A percentile compares a stretch with the other conserved stretches of the same genome.
Conservation (phyloP, 2,329 filamentous ascomycete genomes). For the Colletotrichum tamarilloi region DNA sequence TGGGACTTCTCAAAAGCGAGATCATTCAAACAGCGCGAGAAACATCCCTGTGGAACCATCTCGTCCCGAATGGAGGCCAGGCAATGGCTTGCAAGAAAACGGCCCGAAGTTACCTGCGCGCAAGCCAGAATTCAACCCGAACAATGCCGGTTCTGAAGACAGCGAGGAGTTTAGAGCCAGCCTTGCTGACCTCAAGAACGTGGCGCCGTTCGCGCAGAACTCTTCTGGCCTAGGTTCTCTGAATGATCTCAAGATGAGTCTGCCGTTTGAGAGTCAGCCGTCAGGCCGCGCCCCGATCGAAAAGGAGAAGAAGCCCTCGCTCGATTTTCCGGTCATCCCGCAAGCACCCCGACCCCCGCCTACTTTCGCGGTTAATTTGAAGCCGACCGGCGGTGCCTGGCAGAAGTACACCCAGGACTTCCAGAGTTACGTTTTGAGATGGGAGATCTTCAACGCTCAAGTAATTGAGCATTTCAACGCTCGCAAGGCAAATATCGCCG, state of each 20-base stretch:
- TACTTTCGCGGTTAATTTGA: conserved; percentile 54
- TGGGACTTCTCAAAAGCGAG: conserved; percentile 30
- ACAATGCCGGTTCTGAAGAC: conserved; percentile 64
- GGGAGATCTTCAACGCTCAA: conserved; percentile 56
- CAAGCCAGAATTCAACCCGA: conserved; percentile 44
- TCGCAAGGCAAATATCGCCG: conserved; percentile 57
- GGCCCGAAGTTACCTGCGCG: conserved; percentile 34
- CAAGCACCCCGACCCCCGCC: conserved; percentile 60
- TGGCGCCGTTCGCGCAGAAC: conserved; percentile 64
- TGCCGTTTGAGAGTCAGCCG: conserved; percentile 67
- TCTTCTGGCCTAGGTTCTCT: conserved; percentile 63
- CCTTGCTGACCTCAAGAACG: conserved; percentile 66
- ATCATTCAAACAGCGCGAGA: conserved; percentile 51
- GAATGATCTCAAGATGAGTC: conserved; percentile 63
- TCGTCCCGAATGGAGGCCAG: conserved; percentile 69
- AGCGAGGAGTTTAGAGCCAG: conserved; percentile 64
- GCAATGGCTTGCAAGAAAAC: conserved; percentile 46
- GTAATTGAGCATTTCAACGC: conserved; percentile 68
- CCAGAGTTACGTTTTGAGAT: conserved; percentile 60
- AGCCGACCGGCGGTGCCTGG: conserved; percentile 57
- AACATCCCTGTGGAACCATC: conserved; percentile 70
- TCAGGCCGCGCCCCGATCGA: conserved; percentile 52
- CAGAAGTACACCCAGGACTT: conserved; percentile 65
- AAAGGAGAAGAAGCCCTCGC: conserved; percentile 47
- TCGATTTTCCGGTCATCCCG: conserved; percentile 62